Conservation (phyloP, 345 rosid species). For the Boechera retrofracta region DNA sequence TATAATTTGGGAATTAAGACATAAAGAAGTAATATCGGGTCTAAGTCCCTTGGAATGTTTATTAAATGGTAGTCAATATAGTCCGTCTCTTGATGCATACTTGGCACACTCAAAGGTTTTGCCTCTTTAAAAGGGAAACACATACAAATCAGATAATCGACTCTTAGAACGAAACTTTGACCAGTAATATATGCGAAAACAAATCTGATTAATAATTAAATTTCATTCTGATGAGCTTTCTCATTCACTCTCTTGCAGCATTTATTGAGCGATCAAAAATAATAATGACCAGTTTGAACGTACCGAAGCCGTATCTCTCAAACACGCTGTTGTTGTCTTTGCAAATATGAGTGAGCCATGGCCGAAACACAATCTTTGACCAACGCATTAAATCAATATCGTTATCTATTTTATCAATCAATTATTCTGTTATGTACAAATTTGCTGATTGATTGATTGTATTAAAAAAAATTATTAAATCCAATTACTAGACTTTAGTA, state of each 20-base stretch:
- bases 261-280: constrained; percentile 36
- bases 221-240: constrained; percentile 4
- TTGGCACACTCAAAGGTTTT: constrained; percentile 15
- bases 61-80: constrained; percentile 34
- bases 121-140: neutral
- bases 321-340: constrained; percentile 4
- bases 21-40: constrained; percentile 13
- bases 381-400: constrained; percentile 11
- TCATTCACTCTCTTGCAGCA: constrained; percentile 22
- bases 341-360: constrained; percentile 25
- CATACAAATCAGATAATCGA: neutral
- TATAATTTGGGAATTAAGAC: neutral
- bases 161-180: constrained; percentile 19
- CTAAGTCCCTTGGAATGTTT: neutral
- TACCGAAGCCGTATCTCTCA: constrained; percentile 30
- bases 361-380: constrained; percentile 36
- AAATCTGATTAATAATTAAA: constrained; percentile 11
- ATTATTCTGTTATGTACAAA: neutral
- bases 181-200: neutral
- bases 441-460: neutral
- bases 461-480: neutral
- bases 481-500: no score
- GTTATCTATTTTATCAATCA: neutral
- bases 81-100: constrained; percentile 13
- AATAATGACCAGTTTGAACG: constrained; percentile 32